Conservation (phyloP, 345 rosid genomes). For the Eucalyptus curtisii region DNA sequence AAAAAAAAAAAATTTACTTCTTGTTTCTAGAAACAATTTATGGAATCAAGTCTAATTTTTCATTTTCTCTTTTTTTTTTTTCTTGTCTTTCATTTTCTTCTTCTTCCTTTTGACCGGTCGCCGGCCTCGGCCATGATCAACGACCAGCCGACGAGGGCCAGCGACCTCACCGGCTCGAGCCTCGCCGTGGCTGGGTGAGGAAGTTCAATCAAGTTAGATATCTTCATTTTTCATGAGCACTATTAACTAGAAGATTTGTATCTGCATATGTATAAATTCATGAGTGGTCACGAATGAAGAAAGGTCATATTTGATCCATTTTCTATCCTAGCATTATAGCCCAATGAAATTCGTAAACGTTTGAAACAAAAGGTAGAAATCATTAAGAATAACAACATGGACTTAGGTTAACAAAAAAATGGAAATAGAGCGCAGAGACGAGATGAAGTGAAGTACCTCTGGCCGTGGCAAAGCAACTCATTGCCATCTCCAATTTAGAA, state of each 20-base stretch:
- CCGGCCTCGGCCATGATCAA: no score
- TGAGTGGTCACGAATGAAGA: background rate
- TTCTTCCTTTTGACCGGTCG: no score
- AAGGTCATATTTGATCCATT: background rate
- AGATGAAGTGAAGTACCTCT: background rate
- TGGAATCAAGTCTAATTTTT: no score
- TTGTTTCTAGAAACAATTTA: no score
- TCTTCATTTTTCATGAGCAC: background rate
- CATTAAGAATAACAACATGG: background rate
- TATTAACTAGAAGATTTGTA: background rate
- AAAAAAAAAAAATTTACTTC: no score
- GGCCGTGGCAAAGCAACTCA: background rate
- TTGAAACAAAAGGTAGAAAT: background rate
- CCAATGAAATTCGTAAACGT: background rate
- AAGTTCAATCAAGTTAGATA: no score
- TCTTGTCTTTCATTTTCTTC: no score
- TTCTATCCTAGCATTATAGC: background rate
- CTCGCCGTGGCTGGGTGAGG: fast-evolving
- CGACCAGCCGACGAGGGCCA: fast-evolving
- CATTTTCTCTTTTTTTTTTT: no score
- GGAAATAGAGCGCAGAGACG: background rate
- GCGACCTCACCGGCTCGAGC: no score
- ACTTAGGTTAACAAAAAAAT: background rate
- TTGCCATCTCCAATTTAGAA: background rate
- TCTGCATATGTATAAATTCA: background rate